Base-by-base conservation (phyloP, 352 stramenopile genomes). In the Globisporangium splendens region DNA sequence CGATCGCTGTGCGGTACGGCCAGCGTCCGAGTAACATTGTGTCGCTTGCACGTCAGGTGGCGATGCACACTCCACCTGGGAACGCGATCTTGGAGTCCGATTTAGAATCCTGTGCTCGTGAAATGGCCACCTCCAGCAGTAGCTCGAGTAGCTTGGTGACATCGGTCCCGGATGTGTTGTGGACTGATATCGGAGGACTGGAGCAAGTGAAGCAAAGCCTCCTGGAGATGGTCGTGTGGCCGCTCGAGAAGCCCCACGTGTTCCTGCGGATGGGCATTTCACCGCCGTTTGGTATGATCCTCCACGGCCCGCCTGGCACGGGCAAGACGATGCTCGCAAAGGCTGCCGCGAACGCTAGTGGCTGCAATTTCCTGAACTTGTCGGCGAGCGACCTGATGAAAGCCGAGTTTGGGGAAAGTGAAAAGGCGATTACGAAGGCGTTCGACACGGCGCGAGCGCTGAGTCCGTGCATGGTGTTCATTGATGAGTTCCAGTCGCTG, bases 291-390 rank as follows among this genome's bases (percentile, higher is more conserved):
- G 86, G 86, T 2, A 85, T 95, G 63, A 72, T 95, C 20, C 61
- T 95, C 2, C 72, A 93, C 52, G 86, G 86, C 1, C 86, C 86
- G 8, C 86, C 86, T 22, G 86, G 86, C 17, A 95, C 86, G 20
- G 86, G 86, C 47, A 95, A 95, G 67, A 95, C 86, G 1, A 88
- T 95, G 81, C 66, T 95, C 0, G 86, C 86, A 17, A 95, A 95
- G 66, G 86, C 86, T 0, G 74, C 84, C 10, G 83, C 86, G 0
- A 83, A 72, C 7, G 86, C 82, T 8, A 93, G 82, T 31, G 70
- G 79, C n/a, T 95, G 86, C 62, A 92, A 93, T 50, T 93, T 95
- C 50, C 62, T 95, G 18, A 92, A 86, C 22, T 48, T 95, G 15
- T 72, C 73, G 22, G 83, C 84, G 3, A 94, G 81, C 54, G 84